These are phyloP conservation scores for Coemansia sp. DNA, from an alignment of 192 early-diverging fungal species.

Conservation along the genomic window DNA sequence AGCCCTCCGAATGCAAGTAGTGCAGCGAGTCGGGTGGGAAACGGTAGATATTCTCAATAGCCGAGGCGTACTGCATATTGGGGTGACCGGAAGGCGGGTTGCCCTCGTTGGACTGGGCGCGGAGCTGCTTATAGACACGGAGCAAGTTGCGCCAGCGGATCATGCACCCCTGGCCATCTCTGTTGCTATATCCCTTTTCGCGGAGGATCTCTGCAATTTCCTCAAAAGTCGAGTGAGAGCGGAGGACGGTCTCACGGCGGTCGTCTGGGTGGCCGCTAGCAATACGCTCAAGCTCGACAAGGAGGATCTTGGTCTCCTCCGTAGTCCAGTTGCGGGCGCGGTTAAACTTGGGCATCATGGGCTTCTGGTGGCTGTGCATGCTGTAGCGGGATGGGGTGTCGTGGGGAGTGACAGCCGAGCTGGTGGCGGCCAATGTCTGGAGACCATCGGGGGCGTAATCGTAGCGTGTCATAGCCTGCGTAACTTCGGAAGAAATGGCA, in stretches of 20 bases:
- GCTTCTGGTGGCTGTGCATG: constrained; percentile 49
- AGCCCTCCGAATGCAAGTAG: constrained; percentile 39
- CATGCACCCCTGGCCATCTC: constrained; percentile 59
- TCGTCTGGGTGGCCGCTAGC: constrained; percentile 53
- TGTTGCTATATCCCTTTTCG: constrained; percentile 46
- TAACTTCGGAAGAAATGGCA: constrained; percentile 33
- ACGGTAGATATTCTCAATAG: constrained; percentile 57
- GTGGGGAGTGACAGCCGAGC: constrained; percentile 52
- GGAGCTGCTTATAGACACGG: constrained; percentile 79
- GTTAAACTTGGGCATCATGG: constrained; percentile 60
- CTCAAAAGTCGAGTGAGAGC: constrained; percentile 55
- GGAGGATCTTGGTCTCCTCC: constrained; percentile 57
- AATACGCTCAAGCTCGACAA: constrained; percentile 55
- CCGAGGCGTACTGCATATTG: constrained; percentile 49
- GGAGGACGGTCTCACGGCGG: constrained; percentile 51
- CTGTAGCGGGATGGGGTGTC: constrained; percentile 34
- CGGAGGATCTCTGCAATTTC: constrained; percentile 51
- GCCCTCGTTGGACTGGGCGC: constrained; percentile 65
- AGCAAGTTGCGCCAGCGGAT: constrained; percentile 69
- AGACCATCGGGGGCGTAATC: constrained; percentile 52
- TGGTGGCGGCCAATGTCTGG: constrained; percentile 57
- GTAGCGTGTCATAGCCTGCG: constrained; percentile 51
- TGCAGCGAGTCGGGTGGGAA: constrained; percentile 53
- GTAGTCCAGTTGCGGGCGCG: constrained; percentile 59
- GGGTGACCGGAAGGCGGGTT: constrained; percentile 39